Base-by-base conservation (phyloP, 2,329 filamentous ascomycete species). In the Hypoxylon sp. region DNA sequence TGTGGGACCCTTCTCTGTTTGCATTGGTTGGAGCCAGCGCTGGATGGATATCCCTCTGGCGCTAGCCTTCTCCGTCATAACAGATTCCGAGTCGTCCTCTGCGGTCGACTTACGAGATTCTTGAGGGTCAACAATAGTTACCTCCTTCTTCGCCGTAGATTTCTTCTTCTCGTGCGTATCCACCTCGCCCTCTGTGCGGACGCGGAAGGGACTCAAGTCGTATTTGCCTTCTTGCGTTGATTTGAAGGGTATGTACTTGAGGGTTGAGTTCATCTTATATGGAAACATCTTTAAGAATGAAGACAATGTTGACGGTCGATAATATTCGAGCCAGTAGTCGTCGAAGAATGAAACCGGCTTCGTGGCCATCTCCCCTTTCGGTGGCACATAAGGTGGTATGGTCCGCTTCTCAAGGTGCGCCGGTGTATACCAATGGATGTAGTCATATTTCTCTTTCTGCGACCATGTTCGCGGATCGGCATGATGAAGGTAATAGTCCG, bases 261-360 rank as follows among this genome's bases (percentile, higher is more conserved):
- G 88, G 3, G 92, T 96, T 0, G 92, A 94, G 75, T 95, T 97
- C 86, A 98, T 92, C 75, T 92, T 94, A 79, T 92, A 97, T 0
- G 93, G 88, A 76, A 97, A 97, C 77, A 97, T 91, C 76, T 97
- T 99, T 12, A 90, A 87, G 70, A 98, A 93, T 0, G 93, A 96
- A 0, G 96, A 97, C 1, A 98, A 81, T 0, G 92, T 92, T 6
- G 92, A 85, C 0, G 96, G 96, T 12, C 94, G 89, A 76, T 99
- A 99, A 78, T 97, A 98, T 77, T 99, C 96, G 6, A 96, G 84
- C 96, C 96, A 99, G 78, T 97, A 99, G 78, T 98, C 94, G 75
- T 98, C 95, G 65, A 93, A 93, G 64, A 86, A 88, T 2, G 84
- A 81, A 2, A 91, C 79, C 5, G 82, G 81, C 66, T 82, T 84